Evolutionary conservation across 1,139 yeast genomes (phyloP).

Genomic region (Diutina catenulata): DNA sequence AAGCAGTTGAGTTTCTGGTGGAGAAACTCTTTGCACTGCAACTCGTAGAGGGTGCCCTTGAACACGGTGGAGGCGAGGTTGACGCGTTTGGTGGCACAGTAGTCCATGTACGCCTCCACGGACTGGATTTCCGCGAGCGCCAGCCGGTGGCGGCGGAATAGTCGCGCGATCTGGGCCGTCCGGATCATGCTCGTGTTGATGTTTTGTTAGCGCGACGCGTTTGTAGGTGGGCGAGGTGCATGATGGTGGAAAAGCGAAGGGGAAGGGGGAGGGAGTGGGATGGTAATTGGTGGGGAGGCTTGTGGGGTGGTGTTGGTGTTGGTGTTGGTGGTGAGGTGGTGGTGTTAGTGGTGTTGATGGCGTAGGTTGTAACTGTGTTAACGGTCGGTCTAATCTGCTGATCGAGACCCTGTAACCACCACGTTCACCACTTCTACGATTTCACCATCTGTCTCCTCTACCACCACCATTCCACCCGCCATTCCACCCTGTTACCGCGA

Average conservation of each 20-base stretch:
- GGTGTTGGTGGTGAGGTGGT: neutral
- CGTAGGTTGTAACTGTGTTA: too few relatives aligned
- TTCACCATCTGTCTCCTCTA: too few relatives aligned
- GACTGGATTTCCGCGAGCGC: neutral
- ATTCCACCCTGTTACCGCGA: too few relatives aligned
- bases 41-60: constrained; percentile 62
- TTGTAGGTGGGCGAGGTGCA: neutral
- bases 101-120: constrained; percentile 18
- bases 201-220: neutral
- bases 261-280: neutral
- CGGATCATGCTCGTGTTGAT: too few relatives aligned
- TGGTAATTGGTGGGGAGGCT: too few relatives aligned
- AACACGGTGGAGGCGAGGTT: constrained; percentile 19
- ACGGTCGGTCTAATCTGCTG: too few relatives aligned
- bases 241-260: neutral
- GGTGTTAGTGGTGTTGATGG: too few relatives aligned
- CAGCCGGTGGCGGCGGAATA: neutral
- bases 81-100: constrained; percentile 16
- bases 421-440: too few relatives aligned
- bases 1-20: constrained; percentile 29
- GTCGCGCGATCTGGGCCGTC: too few relatives aligned
- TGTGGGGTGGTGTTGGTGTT: neutral
- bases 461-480: too few relatives aligned
- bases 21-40: constrained; percentile 38
- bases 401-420: too few relatives aligned